These are phyloP conservation scores for Neonectria neomacrospora DNA, from an alignment of 2,329 filamentous ascomycete species.

Conservation along the genomic window DNA sequence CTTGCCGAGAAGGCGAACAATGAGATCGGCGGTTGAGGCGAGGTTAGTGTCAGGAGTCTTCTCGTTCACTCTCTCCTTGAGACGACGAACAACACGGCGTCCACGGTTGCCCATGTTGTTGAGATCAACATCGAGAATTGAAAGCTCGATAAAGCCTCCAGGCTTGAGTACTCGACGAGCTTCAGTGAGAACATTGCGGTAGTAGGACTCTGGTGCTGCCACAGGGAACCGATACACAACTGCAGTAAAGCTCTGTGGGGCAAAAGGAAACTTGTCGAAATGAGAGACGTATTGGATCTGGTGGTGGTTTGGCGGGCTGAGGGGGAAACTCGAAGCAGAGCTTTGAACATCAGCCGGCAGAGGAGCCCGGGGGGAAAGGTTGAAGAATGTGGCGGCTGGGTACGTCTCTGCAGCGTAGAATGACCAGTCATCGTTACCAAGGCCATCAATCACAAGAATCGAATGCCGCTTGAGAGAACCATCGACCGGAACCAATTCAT, in stretches of 20 bases:
- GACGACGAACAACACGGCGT: conserved; percentile 72
- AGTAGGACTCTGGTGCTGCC: conserved; percentile 74
- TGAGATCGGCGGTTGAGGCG: conserved; percentile 66
- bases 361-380: conserved; percentile 71
- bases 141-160: conserved; percentile 82
- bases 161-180: conserved; percentile 81
- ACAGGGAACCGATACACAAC: conserved; percentile 82
- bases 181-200: conserved; percentile 78
- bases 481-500: conserved; percentile 67
- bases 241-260: conserved; percentile 77
- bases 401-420: conserved; percentile 88
- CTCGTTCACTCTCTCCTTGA: conserved; percentile 77
- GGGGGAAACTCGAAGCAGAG: conserved; percentile 59
- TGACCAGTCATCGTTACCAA: conserved; percentile 90
- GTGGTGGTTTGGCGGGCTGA: conserved; percentile 76
- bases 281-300: conserved; percentile 76
- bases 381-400: conserved; percentile 78
- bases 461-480: conserved; percentile 61
- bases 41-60: conserved; percentile 70
- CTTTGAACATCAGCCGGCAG: conserved; percentile 57
- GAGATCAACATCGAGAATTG: conserved; percentile 81
- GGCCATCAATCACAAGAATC: conserved; percentile 82
- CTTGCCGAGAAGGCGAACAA: conserved; percentile 74
- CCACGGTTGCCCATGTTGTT: conserved; percentile 83
- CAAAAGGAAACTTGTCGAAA: conserved; percentile 77